phyloP scores from a whole-genome alignment of 1,139 yeast genomes.

The Chernovozyma sophiae-reginae region DNA sequence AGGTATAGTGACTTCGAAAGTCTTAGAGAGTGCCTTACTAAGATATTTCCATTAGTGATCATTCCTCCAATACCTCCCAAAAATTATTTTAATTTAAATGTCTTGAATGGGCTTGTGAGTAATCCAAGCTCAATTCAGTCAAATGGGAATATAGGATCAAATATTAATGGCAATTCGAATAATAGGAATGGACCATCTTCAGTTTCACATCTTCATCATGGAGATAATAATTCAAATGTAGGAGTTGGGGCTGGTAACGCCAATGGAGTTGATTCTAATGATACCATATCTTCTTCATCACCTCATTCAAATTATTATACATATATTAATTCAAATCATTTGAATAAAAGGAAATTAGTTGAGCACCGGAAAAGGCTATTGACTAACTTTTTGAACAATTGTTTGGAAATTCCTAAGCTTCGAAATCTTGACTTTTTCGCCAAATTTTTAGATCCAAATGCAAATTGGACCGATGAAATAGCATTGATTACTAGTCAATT shows the following conservation, averaged over 20 bases:
- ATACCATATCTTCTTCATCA: background rate
- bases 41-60: conserved; percentile 74
- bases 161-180: conserved; percentile 7
- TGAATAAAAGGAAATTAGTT: conserved; percentile 37
- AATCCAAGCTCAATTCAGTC: background rate
- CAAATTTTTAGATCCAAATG: conserved; percentile 79
- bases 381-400: conserved; percentile 72
- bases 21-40: conserved; percentile 62
- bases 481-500: conserved; percentile 34
- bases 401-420: conserved; percentile 55
- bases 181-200: conserved; percentile 4
- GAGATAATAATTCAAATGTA: conserved; percentile 6
- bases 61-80: conserved; percentile 97
- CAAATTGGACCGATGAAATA: conserved; percentile 66
- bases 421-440: conserved; percentile 61
- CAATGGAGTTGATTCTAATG: conserved; percentile 4
- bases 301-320: conserved; percentile 21
- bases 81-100: conserved; percentile 47
- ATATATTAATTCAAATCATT: conserved; percentile 42
- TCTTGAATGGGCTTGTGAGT: conserved; percentile 32
- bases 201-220: background rate
- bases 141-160: conserved; percentile 2
- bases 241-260: conserved; percentile 4
- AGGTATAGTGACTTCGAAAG: conserved; percentile 92
- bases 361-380: conserved; percentile 75